Base-by-base conservation (phyloP, 2,329 filamentous ascomycete genomes). In the Fusarium verticillioides region DNA sequence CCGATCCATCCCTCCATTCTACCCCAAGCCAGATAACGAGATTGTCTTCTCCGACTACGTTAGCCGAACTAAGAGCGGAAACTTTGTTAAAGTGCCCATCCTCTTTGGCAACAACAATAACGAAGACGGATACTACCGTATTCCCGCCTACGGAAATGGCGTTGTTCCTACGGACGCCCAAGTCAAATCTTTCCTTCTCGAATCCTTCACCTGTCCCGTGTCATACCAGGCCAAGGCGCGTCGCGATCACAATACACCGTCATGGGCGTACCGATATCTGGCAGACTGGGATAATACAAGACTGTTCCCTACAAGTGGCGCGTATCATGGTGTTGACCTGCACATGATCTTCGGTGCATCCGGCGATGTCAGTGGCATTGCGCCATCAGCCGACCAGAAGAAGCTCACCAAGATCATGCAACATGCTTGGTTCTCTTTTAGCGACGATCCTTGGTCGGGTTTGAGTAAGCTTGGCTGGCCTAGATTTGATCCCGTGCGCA, bases 281-380 rank as follows among this genome's bases (percentile, higher is more conserved):
- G 86, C 82, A 26, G 85, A 87, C 71, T 88, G 85, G 84, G 70
- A 83, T 36, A 88, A 87, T 63, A 83, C 84, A 3, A 79, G 84
- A 0, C 78, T 88, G 30, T 86, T 84, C 60, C 80, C 81, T 0
- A 81, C 79, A 9, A 86, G 84, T 44, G 84, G 85, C 8, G 84
- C 85, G 1, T 88, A 87, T 69, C 86, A 88, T 56, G 87, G 84
- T 0, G 81, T 81, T 2, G 85, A 87, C 37, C 58, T 87, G 58
- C 82, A 85, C 63, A 86, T 87, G 82, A 77, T 86, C 21, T 86
- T 86, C 64, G 84, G 84, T 2, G 83, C 79, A 4, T 82, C 82
- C 2, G 78, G 63, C 7, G 79, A 82, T 28, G 81, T 85, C 44
- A 84, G 81, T 53, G 84, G 83, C 5, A 75, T 85, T 15, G 72